A percentile compares a stretch with the other conserved stretches of the same genome.
These are phyloP conservation scores for Penicillium sclerotiorum DNA, from an alignment of 2,329 filamentous ascomycete genomes.

Conservation along the genomic window DNA sequence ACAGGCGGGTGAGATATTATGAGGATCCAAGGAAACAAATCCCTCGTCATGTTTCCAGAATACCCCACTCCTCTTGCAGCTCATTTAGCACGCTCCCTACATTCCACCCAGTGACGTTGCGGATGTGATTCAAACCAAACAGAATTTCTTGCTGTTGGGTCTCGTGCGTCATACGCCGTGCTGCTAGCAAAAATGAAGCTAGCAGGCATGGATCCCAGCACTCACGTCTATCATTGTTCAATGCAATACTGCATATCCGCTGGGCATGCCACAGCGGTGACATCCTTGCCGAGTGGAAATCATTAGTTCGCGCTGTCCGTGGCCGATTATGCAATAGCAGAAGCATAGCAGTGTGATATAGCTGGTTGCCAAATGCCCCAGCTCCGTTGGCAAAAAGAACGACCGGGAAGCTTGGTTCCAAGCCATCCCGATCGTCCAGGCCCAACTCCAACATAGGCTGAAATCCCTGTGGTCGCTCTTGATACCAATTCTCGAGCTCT, in stretches of 20 bases:
- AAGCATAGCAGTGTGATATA: constrained; percentile 60
- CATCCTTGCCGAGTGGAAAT: constrained; percentile 35
- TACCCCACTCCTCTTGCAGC: constrained; percentile 26
- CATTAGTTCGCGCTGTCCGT: constrained; percentile 41
- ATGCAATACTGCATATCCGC: constrained; percentile 53
- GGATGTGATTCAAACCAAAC: constrained; percentile 42
- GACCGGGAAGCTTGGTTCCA: constrained; percentile 33
- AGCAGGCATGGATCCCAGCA: constrained; percentile 55
- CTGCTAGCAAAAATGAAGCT: constrained; percentile 50
- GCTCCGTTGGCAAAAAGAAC: constrained; percentile 52
- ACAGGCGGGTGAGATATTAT: constrained; percentile 4
- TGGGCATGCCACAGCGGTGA: constrained; percentile 55
- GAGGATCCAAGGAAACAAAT: background rate
- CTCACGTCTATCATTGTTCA: constrained; percentile 50
- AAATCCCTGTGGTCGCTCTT: constrained; percentile 30
- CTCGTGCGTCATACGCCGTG: constrained; percentile 52
- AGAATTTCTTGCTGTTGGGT: constrained; percentile 51
- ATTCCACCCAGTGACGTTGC: constrained; percentile 48
- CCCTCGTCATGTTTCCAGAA: constrained; percentile 21
- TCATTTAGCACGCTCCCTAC: constrained; percentile 19
- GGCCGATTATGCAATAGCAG: constrained; percentile 57
- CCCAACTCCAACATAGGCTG: constrained; percentile 39
- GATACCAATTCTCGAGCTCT: constrained; percentile 32
- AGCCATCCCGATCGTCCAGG: constrained; percentile 26
- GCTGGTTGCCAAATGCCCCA: constrained; percentile 53